These are phyloP conservation scores for Penicillium coprophilum DNA, from an alignment of 495 filamentous ascomycete genomes.

Conservation along the genomic window DNA sequence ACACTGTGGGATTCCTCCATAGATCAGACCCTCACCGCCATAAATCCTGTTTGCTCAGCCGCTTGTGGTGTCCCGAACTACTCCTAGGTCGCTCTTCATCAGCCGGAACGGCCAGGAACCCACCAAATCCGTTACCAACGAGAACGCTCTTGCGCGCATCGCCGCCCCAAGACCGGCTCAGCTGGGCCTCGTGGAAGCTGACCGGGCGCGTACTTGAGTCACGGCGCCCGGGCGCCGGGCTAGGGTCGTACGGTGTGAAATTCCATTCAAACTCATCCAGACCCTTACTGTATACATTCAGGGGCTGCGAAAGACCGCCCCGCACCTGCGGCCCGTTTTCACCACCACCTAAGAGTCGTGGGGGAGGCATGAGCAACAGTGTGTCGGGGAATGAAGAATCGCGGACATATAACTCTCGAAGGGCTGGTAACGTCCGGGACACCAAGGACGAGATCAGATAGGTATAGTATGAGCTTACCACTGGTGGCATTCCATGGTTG, in stretches of 20 bases:
- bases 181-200: slow-evolving; percentile 52
- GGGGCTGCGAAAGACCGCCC: slow-evolving; percentile 57
- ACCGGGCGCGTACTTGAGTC: slow-evolving; percentile 52
- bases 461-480: slow-evolving; percentile 71
- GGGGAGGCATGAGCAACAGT: slow-evolving; percentile 66
- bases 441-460: slow-evolving; percentile 84
- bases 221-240: slow-evolving; percentile 32
- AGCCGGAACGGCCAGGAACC: slow-evolving; percentile 75
- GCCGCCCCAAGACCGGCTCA: slow-evolving; percentile 61
- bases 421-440: slow-evolving; percentile 67
- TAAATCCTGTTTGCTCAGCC: slow-evolving; percentile 42
- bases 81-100: slow-evolving; percentile 47
- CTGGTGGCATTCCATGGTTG: slow-evolving; percentile 54
- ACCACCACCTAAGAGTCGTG: slow-evolving; percentile 34
- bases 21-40: slow-evolving; percentile 36
- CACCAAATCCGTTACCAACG: slow-evolving; percentile 77
- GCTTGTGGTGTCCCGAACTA: slow-evolving; percentile 33
- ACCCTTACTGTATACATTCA: slow-evolving; percentile 85
- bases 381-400: slow-evolving; percentile 76
- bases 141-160: slow-evolving; percentile 59
- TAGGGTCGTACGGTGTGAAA: slow-evolving; percentile 60
- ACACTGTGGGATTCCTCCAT: background rate
- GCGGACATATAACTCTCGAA: slow-evolving; percentile 78
- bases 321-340: slow-evolving; percentile 34
- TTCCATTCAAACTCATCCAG: slow-evolving; percentile 85